These are phyloP conservation scores for Panellus pusillus DNA, from an alignment of 768 basidiomycete species.

Conservation along the genomic window DNA sequence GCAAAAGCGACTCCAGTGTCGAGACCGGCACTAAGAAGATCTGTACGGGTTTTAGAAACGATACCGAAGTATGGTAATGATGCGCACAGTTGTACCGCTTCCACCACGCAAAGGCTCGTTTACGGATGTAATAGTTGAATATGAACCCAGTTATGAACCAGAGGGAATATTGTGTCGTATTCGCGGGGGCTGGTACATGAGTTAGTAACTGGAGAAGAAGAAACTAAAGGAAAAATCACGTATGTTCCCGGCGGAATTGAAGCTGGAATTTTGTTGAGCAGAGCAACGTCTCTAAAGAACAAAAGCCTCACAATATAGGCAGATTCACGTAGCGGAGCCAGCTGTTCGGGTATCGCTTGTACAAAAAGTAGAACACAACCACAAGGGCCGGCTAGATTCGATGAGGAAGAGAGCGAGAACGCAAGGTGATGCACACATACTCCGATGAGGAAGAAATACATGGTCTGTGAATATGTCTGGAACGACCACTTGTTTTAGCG, in stretches of 20 bases:
- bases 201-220: neutral
- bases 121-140: constrained; percentile 11
- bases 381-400: neutral
- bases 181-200: constrained; percentile 1
- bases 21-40: constrained; percentile 1
- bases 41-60: neutral
- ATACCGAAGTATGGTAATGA: neutral
- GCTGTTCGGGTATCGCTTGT: constrained; percentile 10
- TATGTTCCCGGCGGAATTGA: constrained; percentile 9
- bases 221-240: neutral
- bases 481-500: neutral
- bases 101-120: constrained; percentile 7
- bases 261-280: neutral
- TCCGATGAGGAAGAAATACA: constrained; percentile 11
- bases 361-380: constrained; percentile 1
- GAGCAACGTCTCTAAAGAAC: neutral
- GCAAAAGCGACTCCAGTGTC: constrained; percentile 9
- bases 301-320: constrained; percentile 5
- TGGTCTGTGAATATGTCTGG: constrained; percentile 6
- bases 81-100: constrained; percentile 9
- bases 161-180: constrained; percentile 8
- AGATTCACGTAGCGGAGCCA: constrained; percentile 10
- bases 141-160: constrained; percentile 7
- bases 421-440: neutral
- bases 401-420: neutral